Evolutionary conservation across 148 eudicot genomes (phyloP).

Genomic region (Rhododendron simsii): DNA sequence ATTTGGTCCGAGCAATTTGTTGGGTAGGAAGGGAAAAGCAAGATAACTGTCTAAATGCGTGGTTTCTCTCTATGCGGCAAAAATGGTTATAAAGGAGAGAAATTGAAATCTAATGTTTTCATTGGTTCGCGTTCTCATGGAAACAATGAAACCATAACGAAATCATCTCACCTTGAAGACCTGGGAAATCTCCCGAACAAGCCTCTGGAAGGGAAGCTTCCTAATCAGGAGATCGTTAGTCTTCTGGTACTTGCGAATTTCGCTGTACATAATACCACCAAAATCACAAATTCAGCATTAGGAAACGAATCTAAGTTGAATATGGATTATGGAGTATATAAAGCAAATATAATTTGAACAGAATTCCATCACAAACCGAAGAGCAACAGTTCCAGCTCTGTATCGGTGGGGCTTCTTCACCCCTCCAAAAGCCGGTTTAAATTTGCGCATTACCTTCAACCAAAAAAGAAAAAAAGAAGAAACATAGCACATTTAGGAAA

Average conservation of each 20-base stretch:
- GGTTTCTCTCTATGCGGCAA: no score
- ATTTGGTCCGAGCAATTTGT: no score
- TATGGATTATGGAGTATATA: no score
- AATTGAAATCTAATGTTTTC: not conserved
- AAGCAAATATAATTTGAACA: no score
- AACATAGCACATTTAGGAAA: not conserved
- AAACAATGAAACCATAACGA: no score
- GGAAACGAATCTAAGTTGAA: not conserved
- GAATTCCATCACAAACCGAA: not conserved
- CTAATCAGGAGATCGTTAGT: conserved; percentile 19
- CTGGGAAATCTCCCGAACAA: conserved; percentile 24
- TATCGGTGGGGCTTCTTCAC: conserved; percentile 25
- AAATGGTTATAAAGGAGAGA: not conserved
- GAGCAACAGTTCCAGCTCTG: conserved; percentile 25
- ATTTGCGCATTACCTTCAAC: no score
- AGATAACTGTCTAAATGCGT: no score
- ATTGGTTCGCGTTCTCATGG: not conserved
- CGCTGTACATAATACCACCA: conserved; percentile 1
- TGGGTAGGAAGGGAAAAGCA: no score
- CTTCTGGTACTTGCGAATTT: conserved; percentile 22
- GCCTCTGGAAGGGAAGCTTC: conserved; percentile 22
- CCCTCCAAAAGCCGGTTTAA: not conserved
- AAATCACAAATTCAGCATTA: not conserved
- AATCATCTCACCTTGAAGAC: conserved; percentile 15
- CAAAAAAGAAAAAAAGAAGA: no score